Conservation (phyloP, 306 rosid species). For the Mucuna pruriens region DNA sequence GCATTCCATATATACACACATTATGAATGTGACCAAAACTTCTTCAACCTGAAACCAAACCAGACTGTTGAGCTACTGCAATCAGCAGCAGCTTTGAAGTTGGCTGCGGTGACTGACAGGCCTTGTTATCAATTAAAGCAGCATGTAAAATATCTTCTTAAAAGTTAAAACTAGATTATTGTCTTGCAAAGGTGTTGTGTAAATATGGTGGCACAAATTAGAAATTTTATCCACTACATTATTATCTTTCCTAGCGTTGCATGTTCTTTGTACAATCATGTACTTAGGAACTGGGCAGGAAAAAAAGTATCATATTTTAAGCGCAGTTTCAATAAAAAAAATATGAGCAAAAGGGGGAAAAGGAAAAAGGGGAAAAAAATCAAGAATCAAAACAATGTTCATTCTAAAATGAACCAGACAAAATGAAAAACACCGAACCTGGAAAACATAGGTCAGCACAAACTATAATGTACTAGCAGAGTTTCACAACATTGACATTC, state of each 20-base stretch:
- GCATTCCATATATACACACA: background rate
- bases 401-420: background rate
- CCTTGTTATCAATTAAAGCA: slow-evolving; percentile 17
- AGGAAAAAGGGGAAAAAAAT: background rate
- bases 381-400: background rate
- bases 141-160: slow-evolving; percentile 23
- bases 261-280: slow-evolving; percentile 10
- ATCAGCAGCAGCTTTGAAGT: slow-evolving; percentile 8
- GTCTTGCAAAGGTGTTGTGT: background rate
- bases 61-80: slow-evolving; percentile 20
- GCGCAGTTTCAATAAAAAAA: background rate
- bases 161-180: slow-evolving; percentile 12
- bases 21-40: slow-evolving; percentile 1
- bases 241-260: background rate
- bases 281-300: background rate
- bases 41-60: slow-evolving; percentile 42
- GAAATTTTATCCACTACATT: background rate
- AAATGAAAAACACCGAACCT: background rate
- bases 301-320: slow-evolving; percentile 20
- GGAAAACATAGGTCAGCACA: background rate
- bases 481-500: background rate
- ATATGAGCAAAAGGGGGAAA: background rate
- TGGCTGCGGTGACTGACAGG: slow-evolving; percentile 23
- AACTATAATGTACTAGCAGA: slow-evolving; percentile 15
- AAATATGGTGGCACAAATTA: background rate